Conservation (phyloP, 495 filamentous ascomycete species). For the Penicillium samsonianum region DNA sequence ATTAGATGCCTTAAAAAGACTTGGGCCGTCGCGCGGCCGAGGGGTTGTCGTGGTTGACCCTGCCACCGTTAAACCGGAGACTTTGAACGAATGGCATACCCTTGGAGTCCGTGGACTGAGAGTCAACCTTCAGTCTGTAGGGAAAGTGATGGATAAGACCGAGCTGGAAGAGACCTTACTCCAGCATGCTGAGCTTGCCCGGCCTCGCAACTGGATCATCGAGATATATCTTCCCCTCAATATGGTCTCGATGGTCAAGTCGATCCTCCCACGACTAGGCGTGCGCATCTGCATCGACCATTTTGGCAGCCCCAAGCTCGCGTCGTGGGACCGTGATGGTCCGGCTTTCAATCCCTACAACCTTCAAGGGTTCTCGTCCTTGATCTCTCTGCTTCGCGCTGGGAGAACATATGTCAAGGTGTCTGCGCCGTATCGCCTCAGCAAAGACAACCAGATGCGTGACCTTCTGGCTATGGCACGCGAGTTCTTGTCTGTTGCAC, state of each 20-base stretch:
- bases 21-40: conserved; percentile 47
- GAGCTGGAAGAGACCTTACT: conserved; percentile 39
- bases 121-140: conserved; percentile 51
- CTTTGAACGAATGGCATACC: conserved; percentile 47
- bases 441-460: conserved; percentile 36
- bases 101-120: conserved; percentile 54
- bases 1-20: conserved; percentile 41
- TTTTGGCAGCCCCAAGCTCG: conserved; percentile 46
- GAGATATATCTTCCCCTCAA: conserved; percentile 50
- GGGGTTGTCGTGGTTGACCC: conserved; percentile 54
- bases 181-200: conserved; percentile 46
- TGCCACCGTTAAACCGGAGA: conserved; percentile 29
- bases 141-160: conserved; percentile 34
- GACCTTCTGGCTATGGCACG: conserved; percentile 43
- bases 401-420: conserved; percentile 51
- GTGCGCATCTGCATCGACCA: conserved; percentile 54
- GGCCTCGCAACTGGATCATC: conserved; percentile 48
- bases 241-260: conserved; percentile 43
- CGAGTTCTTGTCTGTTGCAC: conserved; percentile 40
- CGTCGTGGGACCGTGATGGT: conserved; percentile 9
- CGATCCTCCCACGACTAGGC: conserved; percentile 42
- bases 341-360: conserved; percentile 37
- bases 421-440: conserved; percentile 51
- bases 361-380: conserved; percentile 45
- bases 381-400: conserved; percentile 41